phyloP scores from a whole-genome alignment of 305 asterid species.

The Fraxinus xanthoxyloides region DNA sequence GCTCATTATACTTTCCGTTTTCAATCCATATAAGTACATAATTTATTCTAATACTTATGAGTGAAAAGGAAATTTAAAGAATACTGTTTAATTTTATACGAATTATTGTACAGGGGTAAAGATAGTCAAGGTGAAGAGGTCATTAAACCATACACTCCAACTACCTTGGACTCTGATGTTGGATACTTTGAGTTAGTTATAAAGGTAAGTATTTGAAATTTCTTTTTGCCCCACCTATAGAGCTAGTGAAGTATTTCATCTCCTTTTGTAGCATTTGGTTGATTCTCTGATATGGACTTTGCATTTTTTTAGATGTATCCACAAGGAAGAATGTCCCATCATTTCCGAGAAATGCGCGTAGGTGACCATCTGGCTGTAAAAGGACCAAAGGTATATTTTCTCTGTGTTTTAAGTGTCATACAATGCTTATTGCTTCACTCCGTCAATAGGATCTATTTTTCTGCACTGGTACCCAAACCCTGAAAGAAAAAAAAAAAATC shows the following conservation, averaged over 20 bases:
- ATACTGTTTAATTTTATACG: background rate
- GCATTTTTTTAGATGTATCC: slow-evolving; percentile 73
- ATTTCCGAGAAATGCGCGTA: slow-evolving; percentile 84
- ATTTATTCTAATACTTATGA: background rate
- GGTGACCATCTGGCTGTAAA: slow-evolving; percentile 85
- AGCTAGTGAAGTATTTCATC: background rate
- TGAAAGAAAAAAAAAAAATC: background rate
- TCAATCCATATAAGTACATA: background rate
- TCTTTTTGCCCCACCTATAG: background rate
- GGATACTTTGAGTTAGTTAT: slow-evolving; percentile 86
- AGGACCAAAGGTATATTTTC: slow-evolving; percentile 81
- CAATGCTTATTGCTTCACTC: background rate
- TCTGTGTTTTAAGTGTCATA: background rate
- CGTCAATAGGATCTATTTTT: background rate
- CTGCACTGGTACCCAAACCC: background rate
- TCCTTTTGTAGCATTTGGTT: slow-evolving; percentile 15
- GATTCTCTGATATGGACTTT: slow-evolving; percentile 17
- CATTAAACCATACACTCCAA: slow-evolving; percentile 90
- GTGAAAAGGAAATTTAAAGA: background rate
- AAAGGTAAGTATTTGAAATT: slow-evolving; percentile 46
- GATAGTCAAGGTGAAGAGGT: slow-evolving; percentile 95
- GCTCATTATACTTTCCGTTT: background rate
- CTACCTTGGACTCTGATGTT: slow-evolving; percentile 93
- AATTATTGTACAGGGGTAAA: slow-evolving; percentile 60
- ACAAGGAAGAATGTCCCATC: slow-evolving; percentile 99